Percentiles rank a stretch among this genome's conserved stretches.
phyloP scores from a whole-genome alignment of 805 yeast species.

The Sugiyamaella americana region DNA sequence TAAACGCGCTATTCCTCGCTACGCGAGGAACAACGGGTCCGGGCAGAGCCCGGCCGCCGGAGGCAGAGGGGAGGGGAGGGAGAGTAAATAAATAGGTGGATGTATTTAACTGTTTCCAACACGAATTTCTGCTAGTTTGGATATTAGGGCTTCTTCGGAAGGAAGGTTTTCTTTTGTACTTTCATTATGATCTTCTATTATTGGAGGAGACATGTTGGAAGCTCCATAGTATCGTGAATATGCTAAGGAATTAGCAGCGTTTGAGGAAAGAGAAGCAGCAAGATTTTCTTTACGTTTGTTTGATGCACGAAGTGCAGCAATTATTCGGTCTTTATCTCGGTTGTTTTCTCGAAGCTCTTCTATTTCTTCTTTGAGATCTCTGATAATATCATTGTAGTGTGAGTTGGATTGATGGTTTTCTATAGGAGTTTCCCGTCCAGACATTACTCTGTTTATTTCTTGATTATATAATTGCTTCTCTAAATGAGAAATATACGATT shows the following conservation, averaged over 20 bases:
- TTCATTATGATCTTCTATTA: neutral
- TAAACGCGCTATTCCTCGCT: too few relatives aligned
- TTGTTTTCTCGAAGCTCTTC: constrained; percentile 54
- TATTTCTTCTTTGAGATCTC: constrained; percentile 65
- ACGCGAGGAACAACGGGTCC: neutral
- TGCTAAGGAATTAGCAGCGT: neutral
- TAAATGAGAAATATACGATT: constrained; percentile 52
- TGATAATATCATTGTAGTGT: constrained; percentile 32
- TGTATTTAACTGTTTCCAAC: too few relatives aligned
- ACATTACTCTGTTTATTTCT: constrained; percentile 11
- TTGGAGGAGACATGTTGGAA: neutral
- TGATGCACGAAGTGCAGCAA: constrained; percentile 64
- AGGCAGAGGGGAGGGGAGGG: too few relatives aligned
- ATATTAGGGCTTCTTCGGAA: neutral
- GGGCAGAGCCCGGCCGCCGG: constrained; percentile 1
- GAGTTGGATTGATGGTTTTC: constrained; percentile 1
- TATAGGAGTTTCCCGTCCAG: neutral
- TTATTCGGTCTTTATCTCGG: constrained; percentile 71
- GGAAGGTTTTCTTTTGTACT: neutral
- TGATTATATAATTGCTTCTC: constrained; percentile 45
- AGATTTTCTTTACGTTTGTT: constrained; percentile 47
- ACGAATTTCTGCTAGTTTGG: neutral
- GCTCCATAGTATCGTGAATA: constrained; percentile 2
- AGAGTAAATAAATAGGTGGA: too few relatives aligned
- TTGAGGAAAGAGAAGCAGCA: constrained; percentile 9